Base-by-base conservation (phyloP, 2,329 filamentous ascomycete genomes). In the Aspergillus pseudoterreus region DNA sequence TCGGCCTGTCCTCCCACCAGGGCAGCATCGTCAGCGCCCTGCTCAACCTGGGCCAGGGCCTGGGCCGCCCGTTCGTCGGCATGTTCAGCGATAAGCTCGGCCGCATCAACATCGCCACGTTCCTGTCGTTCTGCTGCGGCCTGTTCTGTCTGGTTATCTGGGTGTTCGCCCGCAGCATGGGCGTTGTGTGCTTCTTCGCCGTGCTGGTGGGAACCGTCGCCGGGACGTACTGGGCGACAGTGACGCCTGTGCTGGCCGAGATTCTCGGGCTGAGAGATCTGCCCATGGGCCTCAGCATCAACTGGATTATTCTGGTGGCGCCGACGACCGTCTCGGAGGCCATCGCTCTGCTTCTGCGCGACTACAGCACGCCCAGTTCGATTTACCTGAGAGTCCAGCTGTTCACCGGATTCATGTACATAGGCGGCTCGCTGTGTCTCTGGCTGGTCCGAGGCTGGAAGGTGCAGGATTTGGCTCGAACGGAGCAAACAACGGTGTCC, bases 61-160 rank as follows among this genome's bases (percentile, higher is more conserved):
- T 76, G 12, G 74, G 74, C 1, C 72, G 84, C 4, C 84, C 84
- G 1, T 73, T 81, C 0, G 78, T 87, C 5, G 85, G 85, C 0
- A 82, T 84, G 62, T 81, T 82, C 59, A 82, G 78, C 55, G 84
- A 87, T 60, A 71, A 69, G 0, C 73, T 82, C 30, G 84, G 84
- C 2, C 73, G 83, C 1, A 76, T 88, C 57, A 86, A 87, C 55
- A 82, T 86, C 68, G 82, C 84, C 1, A 71, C 71, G 1, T 62
- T 75, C 8, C 77, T 81, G 68, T 82, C 81, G 0, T 75, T 80
- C 33, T 59, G 82, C 9, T 78, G 77, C 43, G 82, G 80, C 1
- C 36, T 87, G 1, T 79, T 85, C 58, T 79, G 77, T 48, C 74
- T 87, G 19, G 73, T 81, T 0, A 76, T 87, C 30, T 87, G 84